phyloP scores from a whole-genome alignment of 2,329 filamentous ascomycete genomes.

The Fusarium sp. region DNA sequence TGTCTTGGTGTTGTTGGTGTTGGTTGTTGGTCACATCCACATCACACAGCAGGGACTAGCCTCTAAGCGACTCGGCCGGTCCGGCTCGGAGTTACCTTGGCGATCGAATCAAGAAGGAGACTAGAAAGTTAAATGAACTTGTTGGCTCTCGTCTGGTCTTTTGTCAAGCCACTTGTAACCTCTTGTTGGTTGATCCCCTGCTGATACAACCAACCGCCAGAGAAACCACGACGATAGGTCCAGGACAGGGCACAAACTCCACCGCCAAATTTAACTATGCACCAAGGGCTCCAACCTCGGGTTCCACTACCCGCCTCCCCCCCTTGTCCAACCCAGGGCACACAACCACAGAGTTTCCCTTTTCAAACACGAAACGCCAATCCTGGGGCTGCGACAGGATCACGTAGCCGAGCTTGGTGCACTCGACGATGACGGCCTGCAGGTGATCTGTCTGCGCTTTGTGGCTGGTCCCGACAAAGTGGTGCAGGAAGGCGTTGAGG shows the following conservation, averaged over 20 bases:
- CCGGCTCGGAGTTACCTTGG: background rate
- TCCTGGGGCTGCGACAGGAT: slow-evolving; percentile 55
- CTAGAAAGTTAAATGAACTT: background rate
- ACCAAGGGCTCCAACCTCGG: background rate
- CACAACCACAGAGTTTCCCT: slow-evolving; percentile 27
- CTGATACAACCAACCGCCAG: background rate
- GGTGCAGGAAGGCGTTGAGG: background rate
- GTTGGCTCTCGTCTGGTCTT: background rate
- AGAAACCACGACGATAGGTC: background rate
- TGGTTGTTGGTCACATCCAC: background rate
- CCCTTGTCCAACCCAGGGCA: slow-evolving; percentile 46
- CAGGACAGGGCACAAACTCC: background rate
- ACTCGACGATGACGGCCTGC: background rate
- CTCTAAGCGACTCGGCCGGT: background rate
- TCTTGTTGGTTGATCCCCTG: background rate
- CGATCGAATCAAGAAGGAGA: background rate
- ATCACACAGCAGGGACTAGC: background rate
- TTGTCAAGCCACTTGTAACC: background rate
- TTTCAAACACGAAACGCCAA: slow-evolving; percentile 44
- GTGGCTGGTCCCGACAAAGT: background rate
- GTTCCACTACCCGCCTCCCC: slow-evolving; percentile 17
- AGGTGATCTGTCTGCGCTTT: background rate
- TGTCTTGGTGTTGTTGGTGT: background rate
- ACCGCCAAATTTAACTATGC: background rate
- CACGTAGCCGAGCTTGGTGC: slow-evolving; percentile 49